These are phyloP conservation scores for Alternaria panax DNA, from an alignment of 2,329 filamentous ascomycete genomes.

Conservation along the genomic window DNA sequence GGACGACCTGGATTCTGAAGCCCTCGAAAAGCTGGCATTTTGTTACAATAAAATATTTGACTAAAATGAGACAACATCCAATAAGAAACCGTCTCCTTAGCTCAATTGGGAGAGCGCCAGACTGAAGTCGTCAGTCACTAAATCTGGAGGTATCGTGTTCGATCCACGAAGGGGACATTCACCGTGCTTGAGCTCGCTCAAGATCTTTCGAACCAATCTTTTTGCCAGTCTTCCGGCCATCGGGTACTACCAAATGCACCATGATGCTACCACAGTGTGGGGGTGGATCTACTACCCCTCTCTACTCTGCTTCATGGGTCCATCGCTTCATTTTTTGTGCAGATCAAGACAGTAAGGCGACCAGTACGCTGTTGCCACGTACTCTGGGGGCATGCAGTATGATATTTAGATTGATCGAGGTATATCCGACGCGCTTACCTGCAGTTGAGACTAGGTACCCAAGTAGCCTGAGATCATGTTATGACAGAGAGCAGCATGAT, in stretches of 20 bases:
- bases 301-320: background rate
- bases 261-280: background rate
- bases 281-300: background rate
- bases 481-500: background rate
- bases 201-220: conserved; percentile 18
- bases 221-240: conserved; percentile 2
- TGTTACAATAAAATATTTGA: too few species aligned
- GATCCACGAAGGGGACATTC: conserved; percentile 31
- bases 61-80: too few species aligned
- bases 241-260: background rate
- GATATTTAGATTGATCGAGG: background rate
- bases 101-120: conserved; percentile 45
- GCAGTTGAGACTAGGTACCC: background rate
- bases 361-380: conserved; percentile 3
- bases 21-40: too few species aligned
- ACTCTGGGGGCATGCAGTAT: background rate
- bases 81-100: conserved; percentile 37
- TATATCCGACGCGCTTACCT: background rate
- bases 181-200: conserved; percentile 21
- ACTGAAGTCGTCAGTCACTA: conserved; percentile 41
- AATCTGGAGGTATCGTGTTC: conserved; percentile 41
- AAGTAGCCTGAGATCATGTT: background rate
- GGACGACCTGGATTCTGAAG: too few species aligned
- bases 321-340: conserved; percentile 3
- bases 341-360: background rate